phyloP scores from a whole-genome alignment of 2,329 filamentous ascomycete genomes.

The Pseudopyrenochaeta lycopersici region DNA sequence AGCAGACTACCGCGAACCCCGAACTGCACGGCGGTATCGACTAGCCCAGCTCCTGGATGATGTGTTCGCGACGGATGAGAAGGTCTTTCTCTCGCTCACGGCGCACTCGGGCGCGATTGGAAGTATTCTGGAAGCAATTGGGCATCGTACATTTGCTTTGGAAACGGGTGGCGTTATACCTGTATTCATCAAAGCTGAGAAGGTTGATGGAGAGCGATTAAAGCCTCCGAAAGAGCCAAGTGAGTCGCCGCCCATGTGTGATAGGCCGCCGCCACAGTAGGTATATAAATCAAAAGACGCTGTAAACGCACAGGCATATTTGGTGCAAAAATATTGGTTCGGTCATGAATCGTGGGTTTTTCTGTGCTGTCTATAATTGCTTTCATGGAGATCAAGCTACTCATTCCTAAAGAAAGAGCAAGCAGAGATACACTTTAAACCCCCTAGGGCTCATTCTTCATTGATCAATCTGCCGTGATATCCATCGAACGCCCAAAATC shows the following conservation, averaged over 20 bases:
- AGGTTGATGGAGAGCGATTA: slow-evolving; percentile 41
- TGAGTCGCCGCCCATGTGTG: slow-evolving; percentile 41
- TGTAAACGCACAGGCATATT: too few species aligned
- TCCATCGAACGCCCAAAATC: slow-evolving; percentile 31
- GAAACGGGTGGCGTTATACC: slow-evolving; percentile 74
- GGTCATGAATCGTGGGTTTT: slow-evolving; percentile 14
- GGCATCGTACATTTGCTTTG: slow-evolving; percentile 67
- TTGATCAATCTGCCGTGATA: slow-evolving; percentile 21
- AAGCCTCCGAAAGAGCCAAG: slow-evolving; percentile 42
- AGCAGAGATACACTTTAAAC: slow-evolving; percentile 3
- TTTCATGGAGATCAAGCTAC: background rate
- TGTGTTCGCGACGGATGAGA: slow-evolving; percentile 59
- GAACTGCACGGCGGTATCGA: slow-evolving; percentile 30
- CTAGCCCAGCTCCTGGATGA: slow-evolving; percentile 57
- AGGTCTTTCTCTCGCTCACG: slow-evolving; percentile 62
- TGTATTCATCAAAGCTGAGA: slow-evolving; percentile 69
- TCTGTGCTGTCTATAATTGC: slow-evolving; percentile 7
- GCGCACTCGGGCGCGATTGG: slow-evolving; percentile 68
- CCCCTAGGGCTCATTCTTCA: slow-evolving; percentile 5
- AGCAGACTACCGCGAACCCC: slow-evolving; percentile 45
- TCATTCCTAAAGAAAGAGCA: too few species aligned
- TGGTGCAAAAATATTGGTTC: background rate
- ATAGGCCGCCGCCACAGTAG: slow-evolving; percentile 20
- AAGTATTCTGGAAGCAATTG: slow-evolving; percentile 63
- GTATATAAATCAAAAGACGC: background rate